Base-by-base conservation (phyloP, 192 early-diverging fungal species). In the Thoreauomyces humboldtii region DNA sequence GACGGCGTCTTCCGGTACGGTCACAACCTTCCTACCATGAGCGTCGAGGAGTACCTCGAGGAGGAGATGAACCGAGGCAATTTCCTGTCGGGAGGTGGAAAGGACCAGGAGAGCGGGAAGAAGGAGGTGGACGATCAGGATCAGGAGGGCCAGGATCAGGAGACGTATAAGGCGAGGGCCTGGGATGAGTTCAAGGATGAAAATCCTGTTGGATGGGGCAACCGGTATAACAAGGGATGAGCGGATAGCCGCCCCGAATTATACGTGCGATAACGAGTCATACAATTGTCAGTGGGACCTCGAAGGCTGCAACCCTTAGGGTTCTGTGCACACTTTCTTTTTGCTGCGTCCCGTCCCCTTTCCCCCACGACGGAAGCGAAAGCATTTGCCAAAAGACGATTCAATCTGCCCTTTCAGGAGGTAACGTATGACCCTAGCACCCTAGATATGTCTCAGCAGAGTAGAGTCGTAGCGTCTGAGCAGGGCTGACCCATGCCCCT, bases 1-100 rank as follows among this genome's bases (percentile, higher is more conserved):
- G 76, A 94, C 28, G 78, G 84, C 22, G 95, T 98, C 12, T 99
- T 94, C 67, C 50, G 88, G 21, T 92, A 90, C 0, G 86, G 90
- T 11, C 89, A 90, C 71, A 88, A 82, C 27, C 63, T 99, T 59
- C 97, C 97, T 6, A 97, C 95, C 4, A 98, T 99, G 95, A 82
- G 91, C 0, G 86, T 99, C 46, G 97, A 99, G 43, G 90, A 98
- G 74, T 99, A 95, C 63, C 63, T 98, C 59, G 80, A 92, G 45
- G 82, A 86, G 50, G 94, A 99, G 72, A 76, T 82, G 58, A 86
- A 89, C 63, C 82, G 91, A 4, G 96, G 96, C 4, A 92, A 92
- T 58, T 85, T 98, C 31, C 86, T 99, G 37, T 80, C 75, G 22
- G 92, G 91, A 22, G 96, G 96, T 60, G 89, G n/a, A 77, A 89